A percentile compares a stretch with the other conserved stretches of the same genome.
These are phyloP conservation scores for Stephania japonica DNA, from an alignment of 164 flowering plant genomes.

Conservation along the genomic window DNA sequence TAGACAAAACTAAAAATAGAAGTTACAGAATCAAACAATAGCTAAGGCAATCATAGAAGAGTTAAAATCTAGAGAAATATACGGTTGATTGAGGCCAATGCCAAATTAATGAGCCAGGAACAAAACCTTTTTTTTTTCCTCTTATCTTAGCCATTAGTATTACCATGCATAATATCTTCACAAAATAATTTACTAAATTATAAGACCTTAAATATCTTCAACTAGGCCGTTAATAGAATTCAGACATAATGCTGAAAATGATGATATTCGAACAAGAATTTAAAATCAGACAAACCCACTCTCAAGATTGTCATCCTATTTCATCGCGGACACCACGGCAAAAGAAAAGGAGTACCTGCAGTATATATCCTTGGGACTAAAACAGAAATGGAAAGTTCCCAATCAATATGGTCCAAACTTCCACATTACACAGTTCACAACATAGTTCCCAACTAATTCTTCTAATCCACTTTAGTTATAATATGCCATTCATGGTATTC, in stretches of 20 bases:
- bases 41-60: not conserved
- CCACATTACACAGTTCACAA: not conserved
- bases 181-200: too few species aligned
- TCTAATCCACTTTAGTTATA: too few species aligned
- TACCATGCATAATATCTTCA: too few species aligned
- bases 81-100: too few species aligned
- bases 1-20: slow-evolving; percentile 4
- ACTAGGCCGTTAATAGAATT: too few species aligned
- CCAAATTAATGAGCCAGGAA: too few species aligned
- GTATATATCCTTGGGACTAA: not conserved
- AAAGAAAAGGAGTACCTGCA: not conserved
- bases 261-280: not conserved
- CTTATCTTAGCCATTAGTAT: too few species aligned
- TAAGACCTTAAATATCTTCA: too few species aligned
- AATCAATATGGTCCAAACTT: not conserved
- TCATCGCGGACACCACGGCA: not conserved
- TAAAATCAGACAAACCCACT: not conserved
- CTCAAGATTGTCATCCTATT: not conserved
- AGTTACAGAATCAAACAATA: not conserved
- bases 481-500: not conserved
- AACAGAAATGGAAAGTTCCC: not conserved
- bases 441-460: not conserved
- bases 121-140: too few species aligned
- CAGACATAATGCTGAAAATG: not conserved
- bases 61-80: not conserved